phyloP scores from a whole-genome alignment of 176 grass and related monocot species.

The Secale cereale region DNA sequence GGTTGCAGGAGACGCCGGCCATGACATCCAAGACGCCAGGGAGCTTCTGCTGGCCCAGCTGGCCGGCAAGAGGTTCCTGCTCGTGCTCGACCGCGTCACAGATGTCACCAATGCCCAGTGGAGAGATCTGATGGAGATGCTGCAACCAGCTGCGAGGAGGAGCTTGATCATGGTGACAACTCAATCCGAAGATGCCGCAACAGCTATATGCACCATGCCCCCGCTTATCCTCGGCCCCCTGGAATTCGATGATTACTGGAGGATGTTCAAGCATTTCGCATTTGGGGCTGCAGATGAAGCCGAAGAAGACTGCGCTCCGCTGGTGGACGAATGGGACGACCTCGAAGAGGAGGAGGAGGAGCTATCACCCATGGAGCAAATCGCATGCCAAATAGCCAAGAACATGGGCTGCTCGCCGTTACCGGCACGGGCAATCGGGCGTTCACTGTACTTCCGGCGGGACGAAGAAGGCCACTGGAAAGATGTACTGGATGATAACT shows the following conservation, averaged over 20 bases:
- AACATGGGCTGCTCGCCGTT: constrained; percentile 14
- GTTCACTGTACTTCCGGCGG: neutral
- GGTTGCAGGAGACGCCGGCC: neutral
- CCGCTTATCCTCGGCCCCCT: neutral
- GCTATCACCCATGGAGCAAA: constrained; percentile 15
- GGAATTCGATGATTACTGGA: constrained; percentile 7
- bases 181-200: neutral
- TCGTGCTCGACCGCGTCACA: constrained; percentile 25
- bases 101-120: neutral
- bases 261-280: constrained; percentile 43
- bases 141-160: constrained; percentile 8
- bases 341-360: neutral
- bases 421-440: neutral
- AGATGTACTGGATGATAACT: constrained; percentile 13
- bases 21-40: neutral
- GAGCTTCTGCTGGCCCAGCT: constrained; percentile 11
- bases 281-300: constrained; percentile 6
- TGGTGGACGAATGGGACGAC: constrained; percentile 31
- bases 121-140: constrained; percentile 22
- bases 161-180: constrained; percentile 46
- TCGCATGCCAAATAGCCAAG: constrained; percentile 9
- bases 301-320: constrained; percentile 22
- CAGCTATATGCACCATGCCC: constrained; percentile 10
- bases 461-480: constrained; percentile 35
- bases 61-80: constrained; percentile 22